Conservation (phyloP, 1,284 basidiomycete species). For the Ceratobasidium papillatum region DNA sequence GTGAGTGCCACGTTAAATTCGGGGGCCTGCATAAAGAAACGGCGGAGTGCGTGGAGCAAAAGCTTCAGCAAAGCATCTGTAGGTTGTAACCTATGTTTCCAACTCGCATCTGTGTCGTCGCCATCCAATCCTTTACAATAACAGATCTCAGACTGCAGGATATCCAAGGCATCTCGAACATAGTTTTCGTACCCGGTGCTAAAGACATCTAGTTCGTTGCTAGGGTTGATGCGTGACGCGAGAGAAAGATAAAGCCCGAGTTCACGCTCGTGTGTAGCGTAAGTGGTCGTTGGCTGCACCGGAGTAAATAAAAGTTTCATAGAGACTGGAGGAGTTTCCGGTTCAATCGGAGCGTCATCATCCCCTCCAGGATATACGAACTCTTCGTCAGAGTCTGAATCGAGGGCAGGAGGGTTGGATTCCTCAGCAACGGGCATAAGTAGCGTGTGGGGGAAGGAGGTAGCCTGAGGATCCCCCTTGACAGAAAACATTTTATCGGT, state of each 20-base stretch:
- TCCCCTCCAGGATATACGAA: constrained; percentile 70
- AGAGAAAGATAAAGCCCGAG: constrained; percentile 83
- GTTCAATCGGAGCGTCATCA: constrained; percentile 46
- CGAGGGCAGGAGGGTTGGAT: constrained; percentile 47
- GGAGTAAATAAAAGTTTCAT: constrained; percentile 5
- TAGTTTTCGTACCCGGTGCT: constrained; percentile 89
- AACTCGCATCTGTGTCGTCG: not conserved
- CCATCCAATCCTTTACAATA: constrained; percentile 57
- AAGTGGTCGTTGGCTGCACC: constrained; percentile 71
- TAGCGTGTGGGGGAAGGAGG: constrained; percentile 73
- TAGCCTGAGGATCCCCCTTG: constrained; percentile 73
- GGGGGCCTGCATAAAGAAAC: constrained; percentile 86
- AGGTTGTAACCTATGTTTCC: constrained; percentile 73
- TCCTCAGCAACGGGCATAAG: constrained; percentile 50
- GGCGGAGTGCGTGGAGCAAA: constrained; percentile 73
- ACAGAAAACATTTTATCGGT: constrained; percentile 71
- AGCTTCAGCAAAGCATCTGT: constrained; percentile 79
- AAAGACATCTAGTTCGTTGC: constrained; percentile 74
- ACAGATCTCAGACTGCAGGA: constrained; percentile 70
- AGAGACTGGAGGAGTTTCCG: constrained; percentile 19
- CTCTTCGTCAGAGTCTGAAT: constrained; percentile 69
- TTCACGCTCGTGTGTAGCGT: constrained; percentile 80
- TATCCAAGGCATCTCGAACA: constrained; percentile 77
- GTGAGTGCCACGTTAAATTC: constrained; percentile 91
- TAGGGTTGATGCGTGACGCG: constrained; percentile 80